phyloP scores from a whole-genome alignment of 2,329 filamentous ascomycete genomes.

The Trichoderma sp. region DNA sequence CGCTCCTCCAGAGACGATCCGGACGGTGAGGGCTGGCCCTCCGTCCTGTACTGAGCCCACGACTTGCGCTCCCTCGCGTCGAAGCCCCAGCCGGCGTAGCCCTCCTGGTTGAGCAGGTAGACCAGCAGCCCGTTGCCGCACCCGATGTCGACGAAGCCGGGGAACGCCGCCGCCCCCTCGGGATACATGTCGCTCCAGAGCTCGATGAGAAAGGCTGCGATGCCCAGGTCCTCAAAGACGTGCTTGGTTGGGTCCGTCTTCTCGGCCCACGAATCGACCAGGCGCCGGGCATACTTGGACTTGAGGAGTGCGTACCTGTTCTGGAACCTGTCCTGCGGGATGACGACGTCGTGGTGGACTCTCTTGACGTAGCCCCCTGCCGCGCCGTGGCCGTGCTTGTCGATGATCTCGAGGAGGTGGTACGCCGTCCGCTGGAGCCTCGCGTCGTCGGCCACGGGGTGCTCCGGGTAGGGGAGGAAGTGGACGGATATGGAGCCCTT shows the following conservation, averaged over 20 bases:
- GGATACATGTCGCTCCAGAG: slow-evolving; percentile 85
- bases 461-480: slow-evolving; percentile 55
- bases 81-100: slow-evolving; percentile 85
- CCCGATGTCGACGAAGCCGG: slow-evolving; percentile 93
- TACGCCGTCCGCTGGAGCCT: slow-evolving; percentile 69
- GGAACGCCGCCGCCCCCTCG: slow-evolving; percentile 55
- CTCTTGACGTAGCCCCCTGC: slow-evolving; percentile 71
- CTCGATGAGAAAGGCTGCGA: slow-evolving; percentile 90
- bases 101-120: slow-evolving; percentile 77
- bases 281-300: slow-evolving; percentile 68
- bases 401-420: slow-evolving; percentile 66
- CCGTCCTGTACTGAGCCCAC: slow-evolving; percentile 70
- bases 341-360: slow-evolving; percentile 78
- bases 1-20: slow-evolving; percentile 47
- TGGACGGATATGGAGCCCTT: slow-evolving; percentile 61
- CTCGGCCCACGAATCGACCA: slow-evolving; percentile 82
- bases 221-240: slow-evolving; percentile 90
- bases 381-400: slow-evolving; percentile 72
- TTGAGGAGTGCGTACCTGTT: slow-evolving; percentile 82
- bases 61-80: slow-evolving; percentile 85
- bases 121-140: slow-evolving; percentile 94
- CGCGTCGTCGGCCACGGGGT: slow-evolving; percentile 35
- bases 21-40: slow-evolving; percentile 35
- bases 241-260: slow-evolving; percentile 86
- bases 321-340: slow-evolving; percentile 77